Base-by-base conservation (phyloP, 2,329 filamentous ascomycete species). In the Parastagonospora nodorum region DNA sequence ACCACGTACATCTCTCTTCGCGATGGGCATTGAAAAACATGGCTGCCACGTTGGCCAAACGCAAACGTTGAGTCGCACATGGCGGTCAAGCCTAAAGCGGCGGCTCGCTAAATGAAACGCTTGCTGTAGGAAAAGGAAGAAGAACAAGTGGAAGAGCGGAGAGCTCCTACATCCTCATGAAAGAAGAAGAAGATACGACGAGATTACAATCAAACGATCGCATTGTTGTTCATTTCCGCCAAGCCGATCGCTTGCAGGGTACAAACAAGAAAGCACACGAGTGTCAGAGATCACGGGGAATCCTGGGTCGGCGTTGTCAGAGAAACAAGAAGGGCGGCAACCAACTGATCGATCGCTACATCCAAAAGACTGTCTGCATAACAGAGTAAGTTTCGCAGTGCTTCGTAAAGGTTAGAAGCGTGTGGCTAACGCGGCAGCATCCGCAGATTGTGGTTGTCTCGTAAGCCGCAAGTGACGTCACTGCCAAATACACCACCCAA, bases 61-160 rank as follows among this genome's bases (percentile, higher is more conserved):
- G 69, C 53, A 42, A 71, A 67, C 4, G 61, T 69, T 24, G 67
- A 51, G 42, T 73, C 67, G 53, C 68, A 68, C 69, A 71, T 72
- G 15, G 38, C 28, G 38, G 28, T 48, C 38, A 39, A 38, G 35
- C 24, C 32, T 8, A 16, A 32, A 33, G 41, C 37, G 33, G 29
- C 32, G 45, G 33, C 38, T 46, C 37, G 47, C 48, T 53, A 43
- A 44, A 32, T 41, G 42, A 45, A 52, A 46, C 28, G 32, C 15
- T 15, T 41, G 37, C 31, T 50, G 32, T 33, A 42, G 14, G 10
- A 42, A 40, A 30, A 53, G 42, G 31, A 38, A 42, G 39, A 52
- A 49, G 44, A 42, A 14, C 19, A 12, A 7, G 14, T 31, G 15
- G 12, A 24, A 33, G 28, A 37, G 14, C 33, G 29, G 48, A 39